phyloP scores from a whole-genome alignment of 176 grass and related monocot genomes.

The Cymbopogon citratus region DNA sequence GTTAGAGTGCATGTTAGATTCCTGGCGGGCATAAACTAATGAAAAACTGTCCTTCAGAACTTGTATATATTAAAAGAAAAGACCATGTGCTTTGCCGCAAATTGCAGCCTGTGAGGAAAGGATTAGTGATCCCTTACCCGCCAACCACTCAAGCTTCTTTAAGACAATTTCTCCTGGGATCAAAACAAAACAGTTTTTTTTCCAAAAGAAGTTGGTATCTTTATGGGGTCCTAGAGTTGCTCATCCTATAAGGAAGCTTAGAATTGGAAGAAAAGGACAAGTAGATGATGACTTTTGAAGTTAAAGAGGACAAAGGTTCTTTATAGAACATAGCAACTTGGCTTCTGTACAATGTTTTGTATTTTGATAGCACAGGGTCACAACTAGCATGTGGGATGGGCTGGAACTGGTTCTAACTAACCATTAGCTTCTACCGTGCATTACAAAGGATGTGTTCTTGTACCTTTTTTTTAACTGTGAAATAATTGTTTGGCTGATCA shows the following conservation, averaged over 20 bases:
- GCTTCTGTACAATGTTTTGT: slow-evolving; percentile 31
- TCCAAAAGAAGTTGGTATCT: slow-evolving; percentile 33
- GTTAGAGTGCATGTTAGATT: slow-evolving; percentile 29
- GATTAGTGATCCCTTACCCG: slow-evolving; percentile 29
- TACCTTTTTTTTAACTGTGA: background rate
- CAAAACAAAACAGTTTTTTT: slow-evolving; percentile 23
- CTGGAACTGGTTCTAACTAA: slow-evolving; percentile 16
- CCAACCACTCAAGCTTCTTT: slow-evolving; percentile 41
- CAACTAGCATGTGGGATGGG: slow-evolving; percentile 32
- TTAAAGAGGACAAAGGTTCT: slow-evolving; percentile 45
- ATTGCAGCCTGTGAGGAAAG: slow-evolving; percentile 37
- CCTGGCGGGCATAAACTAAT: slow-evolving; percentile 32
- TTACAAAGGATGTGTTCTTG: background rate
- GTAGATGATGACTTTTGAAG: slow-evolving; percentile 50
- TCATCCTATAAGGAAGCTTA: slow-evolving; percentile 51
- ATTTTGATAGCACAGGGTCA: slow-evolving; percentile 48
- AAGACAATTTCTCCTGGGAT: slow-evolving; percentile 42
- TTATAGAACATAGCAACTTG: slow-evolving; percentile 49
- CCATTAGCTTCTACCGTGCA: background rate
- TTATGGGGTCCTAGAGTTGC: slow-evolving; percentile 42
- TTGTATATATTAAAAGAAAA: slow-evolving; percentile 38
- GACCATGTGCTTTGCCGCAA: slow-evolving; percentile 46
- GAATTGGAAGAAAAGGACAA: slow-evolving; percentile 45
- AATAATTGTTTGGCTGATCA: background rate
- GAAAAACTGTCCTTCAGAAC: slow-evolving; percentile 11